Evolutionary conservation across 2,329 filamentous ascomycete genomes (phyloP), one percentile per base, ranked within the genome.

Genomic region (Curvularia hawaiiensis): DNA sequence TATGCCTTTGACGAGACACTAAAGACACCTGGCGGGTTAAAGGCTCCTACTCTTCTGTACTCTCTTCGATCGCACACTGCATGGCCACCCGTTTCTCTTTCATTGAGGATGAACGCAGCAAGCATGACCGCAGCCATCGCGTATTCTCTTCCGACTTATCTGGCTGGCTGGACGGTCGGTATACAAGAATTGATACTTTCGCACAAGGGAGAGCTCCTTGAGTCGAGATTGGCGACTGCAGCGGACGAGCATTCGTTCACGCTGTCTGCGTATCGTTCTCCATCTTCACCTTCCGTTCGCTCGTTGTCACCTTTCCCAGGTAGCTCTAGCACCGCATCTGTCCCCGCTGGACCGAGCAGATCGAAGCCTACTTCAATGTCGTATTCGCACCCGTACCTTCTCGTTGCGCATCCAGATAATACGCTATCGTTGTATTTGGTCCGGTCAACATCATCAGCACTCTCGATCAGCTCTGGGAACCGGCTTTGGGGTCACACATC

Each of bases 401-500:
- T 97, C 10, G 89, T 89, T 3, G 90, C 91, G 0, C 86, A 96
- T 62, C 87, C 90, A 0, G 92, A 97, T 75, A 97, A 97, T 71
- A 97, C 93, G 0, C 80, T 97, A 26, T 88, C 92, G 1, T 80
- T 96, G 33, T 90, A 95, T 70, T 82, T 96, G 31, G 91, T 94
- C 65, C 91, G 86, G 4, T 94, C 92, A 0, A 91, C 85, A 3
- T 78, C 85, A 1, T 82, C 85, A 0, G 71, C 75, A 1, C 81
- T 97, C 2, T 85, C 84, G 1, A 88, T 97, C 54, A 89, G 90
- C 38, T 79, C 86, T 0, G 91, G 90, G 1, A 88, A 88, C 62
- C 84, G 91, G 28, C 84, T 97, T 6, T 97, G 91, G 90, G 93
- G 93, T 8, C 93, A 97, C 71, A 97, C 93, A 0, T 96, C 92